Base-by-base conservation (phyloP, 1,139 yeast species). In the Blastobotrys ciferrii region DNA sequence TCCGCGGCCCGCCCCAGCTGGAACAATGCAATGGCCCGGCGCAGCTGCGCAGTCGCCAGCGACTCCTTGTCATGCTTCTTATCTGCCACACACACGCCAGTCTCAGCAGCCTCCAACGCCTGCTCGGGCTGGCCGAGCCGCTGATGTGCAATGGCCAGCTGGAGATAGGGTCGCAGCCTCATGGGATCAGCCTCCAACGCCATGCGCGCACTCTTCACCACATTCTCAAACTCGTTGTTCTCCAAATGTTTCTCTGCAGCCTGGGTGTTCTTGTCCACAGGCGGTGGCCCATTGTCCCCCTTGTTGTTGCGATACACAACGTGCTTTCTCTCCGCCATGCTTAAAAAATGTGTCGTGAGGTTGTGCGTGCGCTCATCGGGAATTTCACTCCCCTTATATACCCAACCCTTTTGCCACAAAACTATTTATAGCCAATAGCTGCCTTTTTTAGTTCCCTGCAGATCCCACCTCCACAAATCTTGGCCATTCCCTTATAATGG, bases 1-100 rank as follows among this genome's bases (percentile, higher is more conserved):
- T 70, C 66, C 9, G 64, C 65, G 51, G 67, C 72, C 12, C 76
- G 68, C 54, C 78, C 80, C 52, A 75, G 70, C 5, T 59, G 53
- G 43, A 48, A 53, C 18, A 64, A 48, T 4, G 66, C 58, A 32
- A 68, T 60, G 51, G 66, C 87, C 48, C 82, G 69, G 37, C 87
- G 73, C 60, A 81, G 80, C 58, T 83, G 77, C 20, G 84, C 80
- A 28, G 74, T 69, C 0, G 80, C 85, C 36, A 83, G 71, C n/a
- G 75, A 76, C 2, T 70, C 68, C 51, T 82, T 68, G 47, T 73
- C 77, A 0, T 82, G 83, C 42, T 78, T 66, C 4, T 65, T 67
- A 35, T 69, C 66, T 0, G 94, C 89, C 25, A 78, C 60, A 1
- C 68, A 63, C 35, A 81, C 72, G 0, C 94, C 92, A 20, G 66